These are phyloP conservation scores for Geranium brycei DNA, from an alignment of 345 rosid genomes.

Conservation along the genomic window DNA sequence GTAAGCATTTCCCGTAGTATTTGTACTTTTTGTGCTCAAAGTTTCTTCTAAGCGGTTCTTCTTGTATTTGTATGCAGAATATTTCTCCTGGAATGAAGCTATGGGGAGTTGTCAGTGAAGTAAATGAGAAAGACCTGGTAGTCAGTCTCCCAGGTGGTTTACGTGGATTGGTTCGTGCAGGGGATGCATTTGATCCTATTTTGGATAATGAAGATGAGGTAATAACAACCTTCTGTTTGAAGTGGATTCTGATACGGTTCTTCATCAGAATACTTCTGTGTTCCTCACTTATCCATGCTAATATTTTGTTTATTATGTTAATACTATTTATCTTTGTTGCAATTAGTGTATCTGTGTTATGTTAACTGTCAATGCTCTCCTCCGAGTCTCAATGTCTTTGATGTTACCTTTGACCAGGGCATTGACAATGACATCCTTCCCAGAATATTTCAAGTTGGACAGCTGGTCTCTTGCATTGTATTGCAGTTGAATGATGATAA, in stretches of 20 bases:
- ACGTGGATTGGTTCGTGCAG: constrained; percentile 78
- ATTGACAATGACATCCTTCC: constrained; percentile 39
- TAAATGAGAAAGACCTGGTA: constrained; percentile 83
- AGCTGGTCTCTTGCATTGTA: constrained; percentile 82
- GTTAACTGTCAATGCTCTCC: not conserved
- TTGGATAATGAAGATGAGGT: constrained; percentile 49
- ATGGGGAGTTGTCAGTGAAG: constrained; percentile 86
- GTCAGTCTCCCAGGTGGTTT: constrained; percentile 84
- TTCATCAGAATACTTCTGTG: not conserved
- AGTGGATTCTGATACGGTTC: not conserved
- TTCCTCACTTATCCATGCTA: not conserved
- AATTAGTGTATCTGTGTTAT: not conserved
- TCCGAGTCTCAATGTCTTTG: not conserved
- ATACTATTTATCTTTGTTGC: not conserved
- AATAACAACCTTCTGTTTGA: constrained; percentile 2
- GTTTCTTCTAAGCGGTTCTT: not conserved
- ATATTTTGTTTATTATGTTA: no score
- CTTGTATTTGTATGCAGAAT: constrained; percentile 36
- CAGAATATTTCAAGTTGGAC: constrained; percentile 47
- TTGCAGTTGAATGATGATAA: constrained; percentile 70
- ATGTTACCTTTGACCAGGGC: constrained; percentile 29
- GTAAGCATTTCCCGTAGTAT: not conserved
- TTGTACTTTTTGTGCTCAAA: not conserved
- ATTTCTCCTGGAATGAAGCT: constrained; percentile 90
- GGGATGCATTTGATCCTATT: constrained; percentile 60